Evolutionary conservation across 2,329 filamentous ascomycete species (phyloP), one percentile per base, ranked within the genome.

Genomic region (Cladosporium sp.): DNA sequence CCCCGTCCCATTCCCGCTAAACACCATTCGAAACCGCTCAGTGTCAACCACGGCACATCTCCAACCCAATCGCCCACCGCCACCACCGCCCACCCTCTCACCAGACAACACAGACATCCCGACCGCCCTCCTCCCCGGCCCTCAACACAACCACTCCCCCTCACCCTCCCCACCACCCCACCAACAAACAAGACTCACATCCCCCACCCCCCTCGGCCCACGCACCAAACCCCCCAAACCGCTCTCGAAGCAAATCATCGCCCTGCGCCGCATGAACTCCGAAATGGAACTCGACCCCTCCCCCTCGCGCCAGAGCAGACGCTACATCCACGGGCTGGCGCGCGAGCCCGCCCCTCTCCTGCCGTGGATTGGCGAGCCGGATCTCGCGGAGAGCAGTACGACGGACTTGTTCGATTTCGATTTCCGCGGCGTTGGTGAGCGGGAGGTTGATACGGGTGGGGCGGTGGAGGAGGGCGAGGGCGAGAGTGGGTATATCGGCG

Each of bases 181-280:
- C n/a, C n/a, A n/a, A 49, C 51, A 62, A n/a, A n/a, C n/a, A n/a
- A n/a, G n/a, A n/a, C n/a, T n/a, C n/a, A n/a, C n/a, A n/a, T 27
- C 48, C 5, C 44, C 34, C 17, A 22, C 50, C 50, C 55, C 58
- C n/a, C 17, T 29, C 38, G 62, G 62, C 22, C 70, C 71, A 0
- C 67, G 70, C 40, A 51, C 55, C 2, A 62, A 61, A 7, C 68
- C 71, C 2, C 63, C 66, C 1, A 65, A 65, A 47, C 64, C 66
- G 11, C 57, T 74, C 4, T 65, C 70, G 12, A 63, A 65, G 27
- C 69, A 68, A 7, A 69, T 72, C 37, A 63, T 63, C 52, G 66
- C 66, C 15, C 61, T 74, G 3, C 61, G 72, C 5, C 64, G 71
- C 17, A 73, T 73, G 71, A 73, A 74, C 55, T 70, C 66, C 20